phyloP scores from a whole-genome alignment of 495 filamentous ascomycete species.

The Xylaria curta region DNA sequence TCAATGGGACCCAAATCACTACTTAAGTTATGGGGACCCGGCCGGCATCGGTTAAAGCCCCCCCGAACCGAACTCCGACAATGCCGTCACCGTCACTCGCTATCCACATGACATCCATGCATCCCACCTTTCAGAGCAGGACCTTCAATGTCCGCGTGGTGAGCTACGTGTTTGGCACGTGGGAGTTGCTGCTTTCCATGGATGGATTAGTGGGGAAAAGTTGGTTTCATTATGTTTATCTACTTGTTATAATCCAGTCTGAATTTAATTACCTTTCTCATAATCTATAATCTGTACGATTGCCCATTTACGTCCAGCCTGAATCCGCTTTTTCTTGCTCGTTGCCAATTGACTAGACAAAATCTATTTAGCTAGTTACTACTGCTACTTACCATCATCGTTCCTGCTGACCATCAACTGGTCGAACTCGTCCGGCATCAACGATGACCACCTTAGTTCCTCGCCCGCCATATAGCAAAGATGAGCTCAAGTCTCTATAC shows the following conservation, averaged over 20 bases:
- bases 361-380: background rate
- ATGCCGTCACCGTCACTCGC: background rate
- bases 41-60: slow-evolving; percentile 6
- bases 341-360: background rate
- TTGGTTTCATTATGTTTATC: background rate
- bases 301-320: too few species aligned
- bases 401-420: background rate
- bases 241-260: background rate
- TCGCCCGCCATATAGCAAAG: slow-evolving; percentile 75
- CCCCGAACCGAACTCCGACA: background rate
- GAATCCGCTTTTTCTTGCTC: background rate
- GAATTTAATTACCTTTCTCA: background rate
- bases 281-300: too few species aligned
- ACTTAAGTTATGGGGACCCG: background rate
- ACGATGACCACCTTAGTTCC: slow-evolving; percentile 80
- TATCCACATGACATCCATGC: background rate
- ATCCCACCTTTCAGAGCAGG: slow-evolving; percentile 1
- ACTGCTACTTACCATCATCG: background rate
- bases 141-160: background rate
- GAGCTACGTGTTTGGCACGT: background rate
- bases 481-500: slow-evolving; percentile 84
- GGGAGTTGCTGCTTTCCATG: background rate
- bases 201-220: background rate
- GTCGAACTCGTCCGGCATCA: background rate
- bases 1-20: background rate